Base-by-base conservation (phyloP, 495 filamentous ascomycete species). In the Lophiotrema nucula region DNA sequence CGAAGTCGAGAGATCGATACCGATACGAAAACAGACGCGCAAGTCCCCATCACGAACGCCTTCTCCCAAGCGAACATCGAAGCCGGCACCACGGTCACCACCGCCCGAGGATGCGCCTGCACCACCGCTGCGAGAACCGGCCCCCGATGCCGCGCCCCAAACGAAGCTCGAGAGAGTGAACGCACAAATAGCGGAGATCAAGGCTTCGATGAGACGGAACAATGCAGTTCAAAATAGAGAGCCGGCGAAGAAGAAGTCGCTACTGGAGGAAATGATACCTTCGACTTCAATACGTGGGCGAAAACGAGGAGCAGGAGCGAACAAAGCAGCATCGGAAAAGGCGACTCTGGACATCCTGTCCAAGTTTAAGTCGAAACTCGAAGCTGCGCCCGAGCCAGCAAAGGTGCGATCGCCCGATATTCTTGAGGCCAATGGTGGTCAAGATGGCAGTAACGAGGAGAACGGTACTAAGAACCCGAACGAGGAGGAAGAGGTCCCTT, bases 151-250 rank as follows among this genome's bases (percentile, higher is more conserved):
- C 62, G 81, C 81, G 53, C 80, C 83, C 27, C 86, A 88, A 22
- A 72, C 67, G 6, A 77, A 88, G 0, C 72, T 91, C 4, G 85
- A 87, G n/a, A 77, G 81, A 58, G 92, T 90, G 5, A 96, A 97
- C 60, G 90, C 90, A 18, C 87, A 97, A 67, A 96, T 97, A 60
- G 92, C 88, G 11, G 85, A 85, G 12, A 72, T 98, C 33, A 96
- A 93, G 72, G 88, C 88, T 16, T 95, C 90, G 1, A 95, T 97
- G 88, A 92, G 87, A 65, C 85, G 95, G 25, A 88, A 80, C 41
- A 79, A 86, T 37, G 72, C 83, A 53, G 70, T 77, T 0, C 79
- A 82, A 15, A 77, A 81, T n/a, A 70, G 76, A 10, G 74, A 81
- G 27, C 79, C 72, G 3, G 50, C 77, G 23, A 75, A 75, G 47